phyloP scores from a whole-genome alignment of 2,329 filamentous ascomycete genomes.

The Parafenestella ontariensis region DNA sequence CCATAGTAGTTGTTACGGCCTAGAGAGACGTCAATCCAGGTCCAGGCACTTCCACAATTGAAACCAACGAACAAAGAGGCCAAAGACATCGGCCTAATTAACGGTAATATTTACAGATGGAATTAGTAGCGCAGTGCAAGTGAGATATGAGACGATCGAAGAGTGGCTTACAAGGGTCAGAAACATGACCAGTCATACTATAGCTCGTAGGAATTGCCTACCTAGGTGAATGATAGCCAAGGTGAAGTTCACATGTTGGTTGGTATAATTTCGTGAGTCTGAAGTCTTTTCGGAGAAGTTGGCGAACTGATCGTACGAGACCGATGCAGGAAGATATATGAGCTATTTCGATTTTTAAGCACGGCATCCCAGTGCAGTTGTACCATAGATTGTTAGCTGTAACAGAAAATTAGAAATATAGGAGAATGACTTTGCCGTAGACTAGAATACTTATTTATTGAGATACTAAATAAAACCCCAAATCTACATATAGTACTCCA shows the following conservation, averaged over 20 bases:
- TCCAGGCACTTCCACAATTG: slow-evolving; percentile 39
- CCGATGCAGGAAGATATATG: too few species aligned
- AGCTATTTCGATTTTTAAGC: too few species aligned
- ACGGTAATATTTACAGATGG: slow-evolving; percentile 62
- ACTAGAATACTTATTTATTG: too few species aligned
- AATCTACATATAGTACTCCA: too few species aligned
- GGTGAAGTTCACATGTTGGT: slow-evolving; percentile 71
- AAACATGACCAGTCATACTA: slow-evolving; percentile 73
- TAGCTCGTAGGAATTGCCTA: slow-evolving; percentile 75
- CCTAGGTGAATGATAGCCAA: slow-evolving; percentile 73
- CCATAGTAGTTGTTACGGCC: slow-evolving; percentile 61
- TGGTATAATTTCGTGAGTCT: too few species aligned
- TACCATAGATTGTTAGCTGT: too few species aligned
- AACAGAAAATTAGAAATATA: too few species aligned
- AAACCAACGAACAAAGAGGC: slow-evolving; percentile 49
- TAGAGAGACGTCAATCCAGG: slow-evolving; percentile 63
- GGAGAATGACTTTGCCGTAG: too few species aligned
- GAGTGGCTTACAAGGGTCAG: slow-evolving; percentile 60
- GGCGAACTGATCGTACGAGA: too few species aligned
- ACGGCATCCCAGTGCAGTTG: too few species aligned
- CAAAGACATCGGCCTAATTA: slow-evolving; percentile 66
- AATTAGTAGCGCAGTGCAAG: not conserved
- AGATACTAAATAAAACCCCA: too few species aligned
- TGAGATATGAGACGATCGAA: not conserved
- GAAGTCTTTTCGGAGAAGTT: too few species aligned